A percentile compares a stretch with the other conserved stretches of the same genome.
Conservation (phyloP, 257 asterid genomes). For the Lycium ferocissimum region DNA sequence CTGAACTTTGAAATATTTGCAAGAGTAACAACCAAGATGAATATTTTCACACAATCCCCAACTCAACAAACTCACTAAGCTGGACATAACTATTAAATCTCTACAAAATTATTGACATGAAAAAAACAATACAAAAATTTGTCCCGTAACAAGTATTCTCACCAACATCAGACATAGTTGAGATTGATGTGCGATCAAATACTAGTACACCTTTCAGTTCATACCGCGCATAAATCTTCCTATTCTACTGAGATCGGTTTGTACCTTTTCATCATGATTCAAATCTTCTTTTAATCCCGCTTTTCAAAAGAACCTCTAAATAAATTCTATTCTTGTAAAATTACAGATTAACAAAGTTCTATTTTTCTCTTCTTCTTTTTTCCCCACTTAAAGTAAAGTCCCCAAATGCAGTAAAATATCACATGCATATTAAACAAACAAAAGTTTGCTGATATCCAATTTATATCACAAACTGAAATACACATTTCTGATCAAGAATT, state of each 20-base stretch:
- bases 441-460: background rate
- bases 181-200: background rate
- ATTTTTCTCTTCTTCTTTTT: background rate
- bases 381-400: background rate
- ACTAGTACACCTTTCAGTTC: slow-evolving; percentile 6
- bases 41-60: background rate
- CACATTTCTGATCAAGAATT: background rate
- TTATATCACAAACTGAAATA: background rate
- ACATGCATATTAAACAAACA: slow-evolving; percentile 12
- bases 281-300: background rate
- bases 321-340: background rate
- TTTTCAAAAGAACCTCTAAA: background rate
- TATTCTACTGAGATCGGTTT: background rate
- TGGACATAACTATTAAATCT: background rate
- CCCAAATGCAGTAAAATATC: background rate
- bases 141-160: background rate
- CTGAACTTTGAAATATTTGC: slow-evolving; percentile 25
- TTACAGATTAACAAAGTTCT: background rate
- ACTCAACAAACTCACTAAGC: slow-evolving; percentile 9
- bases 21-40: slow-evolving; percentile 25
- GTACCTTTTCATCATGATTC: slow-evolving; percentile 8
- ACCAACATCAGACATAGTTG: background rate
- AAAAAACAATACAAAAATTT: background rate
- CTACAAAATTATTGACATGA: background rate
- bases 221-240: background rate